Conservation (phyloP, 1,139 yeast genomes). For the Blastobotrys persicus region DNA sequence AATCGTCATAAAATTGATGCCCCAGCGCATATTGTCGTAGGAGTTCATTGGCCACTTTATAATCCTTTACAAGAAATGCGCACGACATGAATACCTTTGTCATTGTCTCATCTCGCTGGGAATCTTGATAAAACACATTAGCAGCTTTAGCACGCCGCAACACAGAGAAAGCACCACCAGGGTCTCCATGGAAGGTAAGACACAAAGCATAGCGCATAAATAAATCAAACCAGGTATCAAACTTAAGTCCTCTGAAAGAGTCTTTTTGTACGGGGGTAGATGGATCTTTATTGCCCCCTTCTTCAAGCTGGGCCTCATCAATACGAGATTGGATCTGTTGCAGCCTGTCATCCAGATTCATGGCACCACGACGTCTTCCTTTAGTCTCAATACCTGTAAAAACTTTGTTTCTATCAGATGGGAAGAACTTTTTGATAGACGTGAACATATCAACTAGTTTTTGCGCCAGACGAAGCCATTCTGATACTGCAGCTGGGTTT, state of each 20-base stretch:
- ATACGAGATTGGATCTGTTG: slow-evolving; percentile 51
- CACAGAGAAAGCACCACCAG: slow-evolving; percentile 66
- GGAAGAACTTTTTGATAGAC: slow-evolving; percentile 72
- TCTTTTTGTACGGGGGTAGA: not conserved
- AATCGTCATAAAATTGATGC: slow-evolving; percentile 72
- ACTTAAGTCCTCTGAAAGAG: slow-evolving; percentile 68
- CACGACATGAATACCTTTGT: slow-evolving; percentile 65
- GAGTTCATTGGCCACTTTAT: slow-evolving; percentile 51
- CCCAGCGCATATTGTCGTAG: slow-evolving; percentile 62
- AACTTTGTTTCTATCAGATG: slow-evolving; percentile 64
- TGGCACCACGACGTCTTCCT: slow-evolving; percentile 34
- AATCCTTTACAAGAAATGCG: slow-evolving; percentile 55
- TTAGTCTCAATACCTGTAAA: slow-evolving; percentile 61
- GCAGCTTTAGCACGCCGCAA: slow-evolving; percentile 73
- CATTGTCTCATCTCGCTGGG: slow-evolving; percentile 52
- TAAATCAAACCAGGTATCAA: slow-evolving; percentile 80
- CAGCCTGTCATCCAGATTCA: slow-evolving; percentile 69
- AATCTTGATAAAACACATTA: slow-evolving; percentile 68
- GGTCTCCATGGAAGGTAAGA: slow-evolving; percentile 59
- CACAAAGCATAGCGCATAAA: slow-evolving; percentile 75
- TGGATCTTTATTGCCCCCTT: not conserved
- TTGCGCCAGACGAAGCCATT: slow-evolving; percentile 84
- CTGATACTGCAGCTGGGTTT: slow-evolving; percentile 60
- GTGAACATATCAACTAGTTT: slow-evolving; percentile 81
- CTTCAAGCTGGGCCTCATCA: slow-evolving; percentile 30